Conservation (phyloP, 2,329 filamentous ascomycete genomes). For the Phaeosphaeriaceae sp. region DNA sequence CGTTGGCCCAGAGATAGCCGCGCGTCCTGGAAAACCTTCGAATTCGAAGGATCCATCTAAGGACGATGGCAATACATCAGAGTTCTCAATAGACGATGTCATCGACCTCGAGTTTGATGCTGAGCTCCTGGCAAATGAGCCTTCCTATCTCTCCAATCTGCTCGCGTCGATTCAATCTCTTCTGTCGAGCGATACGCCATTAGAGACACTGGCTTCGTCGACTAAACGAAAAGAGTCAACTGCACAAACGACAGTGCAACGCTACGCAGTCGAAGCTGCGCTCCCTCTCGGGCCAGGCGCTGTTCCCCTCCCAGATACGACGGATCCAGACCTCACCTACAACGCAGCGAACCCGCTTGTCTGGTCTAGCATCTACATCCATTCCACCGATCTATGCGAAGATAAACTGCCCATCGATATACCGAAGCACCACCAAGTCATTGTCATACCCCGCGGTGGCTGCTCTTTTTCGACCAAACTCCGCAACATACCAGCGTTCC, state of each 20-base stretch:
- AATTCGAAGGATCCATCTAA: conserved; percentile 30
- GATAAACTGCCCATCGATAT: conserved; percentile 60
- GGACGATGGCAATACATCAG: conserved; percentile 32
- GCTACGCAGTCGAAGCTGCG: conserved; percentile 54
- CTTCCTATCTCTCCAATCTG: conserved; percentile 42
- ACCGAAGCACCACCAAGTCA: conserved; percentile 70
- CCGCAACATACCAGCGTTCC: conserved; percentile 80
- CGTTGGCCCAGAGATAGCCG: conserved; percentile 36
- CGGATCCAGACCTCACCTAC: conserved; percentile 44
- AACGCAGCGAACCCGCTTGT: conserved; percentile 57
- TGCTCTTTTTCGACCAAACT: conserved; percentile 88
- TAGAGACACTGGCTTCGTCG: conserved; percentile 12
- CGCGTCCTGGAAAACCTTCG: conserved; percentile 21
- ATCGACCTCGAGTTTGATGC: conserved; percentile 36
- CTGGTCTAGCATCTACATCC: conserved; percentile 76
- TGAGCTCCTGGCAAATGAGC: conserved; percentile 30
- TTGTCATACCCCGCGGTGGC: conserved; percentile 81
- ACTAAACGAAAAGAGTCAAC: conserved; percentile 11
- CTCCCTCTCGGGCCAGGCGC: conserved; percentile 68
- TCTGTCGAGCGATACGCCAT: conserved; percentile 32
- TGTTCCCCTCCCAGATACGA: conserved; percentile 71
- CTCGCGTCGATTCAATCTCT: conserved; percentile 47
- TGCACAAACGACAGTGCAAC: conserved; percentile 19
- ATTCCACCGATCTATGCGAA: conserved; percentile 69
- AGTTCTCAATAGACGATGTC: conserved; percentile 26